Base-by-base conservation (phyloP, 257 asterid genomes). In the Anisodus tanguticus region DNA sequence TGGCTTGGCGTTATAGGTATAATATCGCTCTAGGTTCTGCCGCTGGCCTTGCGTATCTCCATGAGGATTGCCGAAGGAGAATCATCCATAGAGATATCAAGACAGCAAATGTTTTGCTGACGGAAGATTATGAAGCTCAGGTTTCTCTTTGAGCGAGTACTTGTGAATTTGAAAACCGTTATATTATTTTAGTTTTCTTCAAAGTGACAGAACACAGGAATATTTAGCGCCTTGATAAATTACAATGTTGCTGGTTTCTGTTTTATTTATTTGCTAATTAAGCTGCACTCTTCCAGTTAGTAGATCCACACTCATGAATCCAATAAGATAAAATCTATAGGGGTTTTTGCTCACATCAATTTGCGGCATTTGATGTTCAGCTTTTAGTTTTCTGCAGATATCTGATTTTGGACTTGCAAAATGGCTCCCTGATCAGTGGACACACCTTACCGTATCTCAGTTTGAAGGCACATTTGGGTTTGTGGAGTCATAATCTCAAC, bases 371-470 rank as follows among this genome's bases (percentile, higher is more conserved):
- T 83, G 87, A 83, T 84, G 77, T 85, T 88, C 72, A 86, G 69
- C 53, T 72, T 80, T 68, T 84, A 55, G 74, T 81, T 62, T 81
- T 81, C 16, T 84, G 90, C 90, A 96, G 99, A 94, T 97, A 84
- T 94, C 98, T 54, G 99, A 97, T 89, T 95, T 97, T 51, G 99
- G 99, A 82, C 95, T 97, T 55, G 97, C 98, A 64, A 97, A 95
- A 86, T 97, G 98, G 99, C 99, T 97, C 83, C 99, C 99, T 2
- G 98, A 97, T 76, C 96, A 97, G 74, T 94, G 98, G 98, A 91
- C 93, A 84, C 98, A 95, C 90, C 92, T 97, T 62, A 95, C 90
- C 17, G 95, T 93, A 85, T 90, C 98, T 22, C 94, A 93, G 82
- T 91, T 91, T 79, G 98, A 97, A 91, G 99, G 99, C 90, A 95